phyloP scores from a whole-genome alignment of 1,284 basidiomycete genomes.

The Ganoderma lingzhi region DNA sequence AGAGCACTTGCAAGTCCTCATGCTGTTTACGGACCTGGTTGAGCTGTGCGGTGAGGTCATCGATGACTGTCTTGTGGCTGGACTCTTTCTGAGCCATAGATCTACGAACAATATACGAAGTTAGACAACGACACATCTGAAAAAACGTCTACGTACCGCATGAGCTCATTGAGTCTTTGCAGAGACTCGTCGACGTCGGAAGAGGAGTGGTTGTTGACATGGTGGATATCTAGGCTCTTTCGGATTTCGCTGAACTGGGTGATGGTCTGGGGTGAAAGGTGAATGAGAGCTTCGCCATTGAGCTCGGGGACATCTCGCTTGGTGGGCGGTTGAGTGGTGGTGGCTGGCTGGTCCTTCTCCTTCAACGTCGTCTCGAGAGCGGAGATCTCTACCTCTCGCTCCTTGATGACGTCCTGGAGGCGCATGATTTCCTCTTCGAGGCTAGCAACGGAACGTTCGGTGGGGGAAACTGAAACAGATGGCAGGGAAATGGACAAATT shows the following conservation, averaged over 20 bases:
- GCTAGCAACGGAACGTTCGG: slow-evolving; percentile 80
- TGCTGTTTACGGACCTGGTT: slow-evolving; percentile 76
- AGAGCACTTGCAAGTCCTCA: slow-evolving; percentile 81
- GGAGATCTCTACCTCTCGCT: slow-evolving; percentile 88
- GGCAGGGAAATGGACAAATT: slow-evolving; percentile 71
- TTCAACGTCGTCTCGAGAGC: slow-evolving; percentile 75
- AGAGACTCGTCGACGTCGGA: slow-evolving; percentile 73
- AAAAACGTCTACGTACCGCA: slow-evolving; percentile 65
- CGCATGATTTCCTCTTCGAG: slow-evolving; percentile 94
- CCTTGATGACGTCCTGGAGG: slow-evolving; percentile 86
- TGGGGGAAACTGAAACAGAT: slow-evolving; percentile 47
- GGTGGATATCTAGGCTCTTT: slow-evolving; percentile 63
- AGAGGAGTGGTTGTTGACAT: slow-evolving; percentile 39
- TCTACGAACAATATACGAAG: slow-evolving; percentile 46
- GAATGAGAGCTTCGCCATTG: slow-evolving; percentile 33
- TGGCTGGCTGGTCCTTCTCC: slow-evolving; percentile 49
- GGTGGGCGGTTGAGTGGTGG: background rate
- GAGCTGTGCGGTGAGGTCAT: slow-evolving; percentile 74
- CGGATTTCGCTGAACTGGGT: slow-evolving; percentile 77
- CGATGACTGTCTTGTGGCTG: slow-evolving; percentile 79
- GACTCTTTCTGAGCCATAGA: slow-evolving; percentile 97
- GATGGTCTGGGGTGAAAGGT: slow-evolving; percentile 73
- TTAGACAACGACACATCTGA: slow-evolving; percentile 8
- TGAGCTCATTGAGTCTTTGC: slow-evolving; percentile 84
- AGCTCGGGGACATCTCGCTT: slow-evolving; percentile 27